Evolutionary conservation across 2,329 filamentous ascomycete species (phyloP), one percentile per base, ranked within the genome.

Genomic region (Pseudocercospora crystallina): DNA sequence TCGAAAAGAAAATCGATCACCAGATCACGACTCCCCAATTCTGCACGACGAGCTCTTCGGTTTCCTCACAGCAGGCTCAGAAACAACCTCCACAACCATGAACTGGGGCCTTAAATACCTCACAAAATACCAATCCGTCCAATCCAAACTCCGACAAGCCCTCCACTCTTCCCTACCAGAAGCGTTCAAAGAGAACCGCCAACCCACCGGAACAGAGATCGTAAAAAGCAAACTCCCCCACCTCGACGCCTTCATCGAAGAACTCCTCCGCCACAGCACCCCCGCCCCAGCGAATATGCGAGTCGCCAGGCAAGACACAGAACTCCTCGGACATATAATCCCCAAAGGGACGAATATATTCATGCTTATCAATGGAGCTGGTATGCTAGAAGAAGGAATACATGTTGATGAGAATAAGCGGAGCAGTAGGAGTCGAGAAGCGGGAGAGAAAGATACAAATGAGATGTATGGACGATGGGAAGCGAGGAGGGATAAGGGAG

Each of bases 41-140:
- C 46, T 46, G 5, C 49, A 42, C 14, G 41, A 51, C 32, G 52
- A 69, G 56, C 42, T 67, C 3, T 65, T 61, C 33, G 65, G 62
- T 12, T 65, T 67, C 45, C 50, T 69, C 2, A 52, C 67, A 13
- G 67, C 70, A 8, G 75, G 73, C 8, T 69, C 74, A 50, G 73
- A 77, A 36, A 76, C 74, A 0, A 76, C 71, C 1, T 64, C 69
- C 9, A 71, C 68, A 8, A 71, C 71, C 0, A 51, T 75, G 0
- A 51, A 53, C 30, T 75, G 73, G 72, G 66, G 58, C 2, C 31
- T 74, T 7, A 75, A 74, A 42, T 61, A 61, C 45, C 63, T 75
- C 9, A 57, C 67, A n/a, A 60, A 58, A 30, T 55, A 70, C 43
- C 67, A 58, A 5, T 47, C 54, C 14, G 60, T 62, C 2, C 73